These are phyloP conservation scores for Ustilago loliicola DNA, from an alignment of 1,284 basidiomycete genomes.

Conservation along the genomic window DNA sequence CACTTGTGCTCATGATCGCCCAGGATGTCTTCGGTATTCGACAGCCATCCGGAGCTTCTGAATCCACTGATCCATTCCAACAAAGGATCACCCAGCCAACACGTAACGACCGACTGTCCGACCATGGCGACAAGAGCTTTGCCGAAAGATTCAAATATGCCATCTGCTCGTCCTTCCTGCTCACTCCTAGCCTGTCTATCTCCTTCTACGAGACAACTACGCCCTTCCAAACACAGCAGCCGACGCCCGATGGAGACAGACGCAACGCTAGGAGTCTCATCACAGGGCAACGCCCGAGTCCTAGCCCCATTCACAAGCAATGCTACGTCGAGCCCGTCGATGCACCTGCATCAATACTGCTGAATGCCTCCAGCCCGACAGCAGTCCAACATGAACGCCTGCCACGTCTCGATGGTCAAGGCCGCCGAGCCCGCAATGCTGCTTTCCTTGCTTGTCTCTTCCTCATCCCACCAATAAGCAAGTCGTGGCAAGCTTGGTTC, in stretches of 20 bases:
- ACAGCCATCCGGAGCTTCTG: neutral
- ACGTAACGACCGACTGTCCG: neutral
- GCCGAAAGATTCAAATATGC: slow-evolving; percentile 65
- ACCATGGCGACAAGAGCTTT: slow-evolving; percentile 37
- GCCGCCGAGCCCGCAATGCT: slow-evolving; percentile 30
- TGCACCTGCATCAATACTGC: slow-evolving; percentile 10
- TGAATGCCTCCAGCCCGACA: neutral
- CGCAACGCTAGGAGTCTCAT: neutral
- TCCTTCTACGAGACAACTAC: slow-evolving; percentile 61
- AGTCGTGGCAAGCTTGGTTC: slow-evolving; percentile 36
- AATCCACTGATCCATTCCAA: neutral
- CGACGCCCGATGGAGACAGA: neutral
- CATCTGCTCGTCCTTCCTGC: slow-evolving; percentile 67
- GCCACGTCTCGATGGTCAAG: slow-evolving; percentile 33
- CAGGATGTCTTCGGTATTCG: slow-evolving; percentile 3
- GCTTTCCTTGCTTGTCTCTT: slow-evolving; percentile 24
- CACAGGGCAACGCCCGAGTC: slow-evolving; percentile 8
- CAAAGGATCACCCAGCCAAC: neutral
- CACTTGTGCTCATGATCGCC: slow-evolving; percentile 16
- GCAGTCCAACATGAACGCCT: slow-evolving; percentile 3
- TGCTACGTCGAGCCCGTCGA: slow-evolving; percentile 28
- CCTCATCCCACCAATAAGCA: slow-evolving; percentile 36
- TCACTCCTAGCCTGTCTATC: slow-evolving; percentile 65
- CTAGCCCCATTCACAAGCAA: slow-evolving; percentile 7
- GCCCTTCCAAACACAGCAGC: slow-evolving; percentile 10